Evolutionary conservation across 306 rosid species (phyloP).

Genomic region (Dicorynia guianensis): DNA sequence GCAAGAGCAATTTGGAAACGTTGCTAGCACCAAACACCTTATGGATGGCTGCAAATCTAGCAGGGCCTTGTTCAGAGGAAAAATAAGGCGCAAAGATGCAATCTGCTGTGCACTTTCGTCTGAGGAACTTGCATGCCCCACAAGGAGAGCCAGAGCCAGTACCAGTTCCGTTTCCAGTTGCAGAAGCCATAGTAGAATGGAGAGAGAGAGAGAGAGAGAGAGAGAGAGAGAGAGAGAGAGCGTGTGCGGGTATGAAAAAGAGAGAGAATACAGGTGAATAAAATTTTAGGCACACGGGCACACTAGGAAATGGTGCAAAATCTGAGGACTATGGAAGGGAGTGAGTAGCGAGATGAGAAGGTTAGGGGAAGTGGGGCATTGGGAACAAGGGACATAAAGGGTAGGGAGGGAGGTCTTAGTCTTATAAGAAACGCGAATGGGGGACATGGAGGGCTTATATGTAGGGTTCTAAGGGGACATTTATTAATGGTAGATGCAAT

Average conservation of each 20-base stretch:
- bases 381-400: conserved; percentile 50
- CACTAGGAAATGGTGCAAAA: conserved; percentile 78
- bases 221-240: not conserved
- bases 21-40: conserved; percentile 98
- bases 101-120: conserved; percentile 86
- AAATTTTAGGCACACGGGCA: conserved; percentile 71
- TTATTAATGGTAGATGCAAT: conserved; percentile 57
- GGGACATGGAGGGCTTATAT: conserved; percentile 65
- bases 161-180: conserved; percentile 36
- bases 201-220: not conserved
- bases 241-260: not conserved
- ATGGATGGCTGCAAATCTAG: conserved; percentile 93
- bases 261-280: conserved; percentile 30
- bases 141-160: conserved; percentile 79
- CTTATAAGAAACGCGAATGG: conserved; percentile 61
- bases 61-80: conserved; percentile 87
- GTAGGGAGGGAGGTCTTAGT: not conserved
- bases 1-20: conserved; percentile 78
- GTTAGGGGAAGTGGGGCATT: conserved; percentile 54
- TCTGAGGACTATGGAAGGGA: conserved; percentile 35
- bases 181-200: conserved; percentile 47
- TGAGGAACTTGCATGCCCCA: conserved; percentile 96
- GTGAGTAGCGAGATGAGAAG: conserved; percentile 10
- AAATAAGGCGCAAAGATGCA: conserved; percentile 96
- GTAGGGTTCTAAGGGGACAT: conserved; percentile 78